Conservation (phyloP, 345 rosid species). For the Aquilaria malaccensis region DNA sequence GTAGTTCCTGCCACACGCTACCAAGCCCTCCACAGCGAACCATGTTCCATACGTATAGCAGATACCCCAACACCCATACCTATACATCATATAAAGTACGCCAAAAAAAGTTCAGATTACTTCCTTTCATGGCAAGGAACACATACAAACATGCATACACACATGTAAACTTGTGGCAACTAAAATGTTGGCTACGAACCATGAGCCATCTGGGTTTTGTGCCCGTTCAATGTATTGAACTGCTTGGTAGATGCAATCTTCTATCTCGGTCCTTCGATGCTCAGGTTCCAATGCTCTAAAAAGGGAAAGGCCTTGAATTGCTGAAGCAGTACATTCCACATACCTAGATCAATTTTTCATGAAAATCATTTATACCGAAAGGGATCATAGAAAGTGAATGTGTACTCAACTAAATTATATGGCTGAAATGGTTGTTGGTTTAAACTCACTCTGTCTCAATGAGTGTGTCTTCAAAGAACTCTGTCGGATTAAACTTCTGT, state of each 20-base stretch:
- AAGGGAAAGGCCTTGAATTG: constrained; percentile 33
- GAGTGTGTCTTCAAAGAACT: constrained; percentile 39
- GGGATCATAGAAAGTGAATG: too few relatives aligned
- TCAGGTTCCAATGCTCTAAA: constrained; percentile 34
- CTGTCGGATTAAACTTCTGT: constrained; percentile 45
- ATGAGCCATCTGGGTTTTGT: constrained; percentile 46
- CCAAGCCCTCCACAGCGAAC: constrained; percentile 46
- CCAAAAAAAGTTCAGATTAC: background rate
- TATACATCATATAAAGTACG: background rate
- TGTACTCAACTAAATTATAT: too few relatives aligned
- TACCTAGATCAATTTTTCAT: constrained; percentile 19
- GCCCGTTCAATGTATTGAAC: constrained; percentile 27
- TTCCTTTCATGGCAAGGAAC: background rate
- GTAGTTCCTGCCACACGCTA: constrained; percentile 37
- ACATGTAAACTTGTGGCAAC: too few relatives aligned
- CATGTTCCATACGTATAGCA: constrained; percentile 58
- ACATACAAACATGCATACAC: too few relatives aligned
- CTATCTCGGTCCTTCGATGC: constrained; percentile 33
- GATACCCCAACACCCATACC: constrained; percentile 72
- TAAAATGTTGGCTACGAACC: constrained; percentile 16
- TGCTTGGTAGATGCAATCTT: constrained; percentile 18
- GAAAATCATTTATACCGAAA: too few relatives aligned
- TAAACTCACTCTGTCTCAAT: constrained; percentile 43
- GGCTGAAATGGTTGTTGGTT: background rate
- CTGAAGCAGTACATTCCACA: constrained; percentile 47